Conservation (phyloP, 2,329 filamentous ascomycete species). For the Neofusicoccum parvum region DNA sequence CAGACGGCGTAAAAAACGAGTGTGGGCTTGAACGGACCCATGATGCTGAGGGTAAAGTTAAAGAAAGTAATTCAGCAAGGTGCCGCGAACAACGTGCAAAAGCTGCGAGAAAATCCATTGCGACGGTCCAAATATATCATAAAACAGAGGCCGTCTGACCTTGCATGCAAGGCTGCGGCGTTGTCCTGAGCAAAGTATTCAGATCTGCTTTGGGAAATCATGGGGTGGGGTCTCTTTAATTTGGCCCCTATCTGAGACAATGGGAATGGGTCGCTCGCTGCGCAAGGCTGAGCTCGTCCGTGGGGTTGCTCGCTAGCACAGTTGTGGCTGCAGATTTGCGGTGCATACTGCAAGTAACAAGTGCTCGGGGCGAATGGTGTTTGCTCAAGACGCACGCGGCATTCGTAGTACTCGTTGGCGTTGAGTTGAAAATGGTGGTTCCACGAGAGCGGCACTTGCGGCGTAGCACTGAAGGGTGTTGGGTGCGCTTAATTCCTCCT, state of each 20-base stretch:
- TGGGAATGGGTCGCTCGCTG: not conserved
- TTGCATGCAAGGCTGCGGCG: conserved; percentile 6
- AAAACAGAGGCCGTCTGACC: not conserved
- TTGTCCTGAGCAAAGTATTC: conserved; percentile 10
- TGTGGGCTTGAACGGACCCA: not conserved
- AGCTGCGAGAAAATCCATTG: conserved; percentile 25
- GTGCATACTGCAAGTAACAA: not conserved
- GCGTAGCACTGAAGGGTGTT: not conserved
- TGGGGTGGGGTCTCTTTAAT: conserved; percentile 13
- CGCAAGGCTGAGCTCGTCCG: not conserved
- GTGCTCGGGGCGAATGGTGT: not conserved
- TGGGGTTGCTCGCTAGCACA: not conserved
- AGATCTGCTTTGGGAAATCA: conserved; percentile 19
- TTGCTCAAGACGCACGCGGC: not conserved
- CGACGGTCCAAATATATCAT: conserved; percentile 15
- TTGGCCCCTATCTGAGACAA: conserved; percentile 19
- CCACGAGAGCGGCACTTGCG: not conserved
- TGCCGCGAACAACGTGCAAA: conserved; percentile 26
- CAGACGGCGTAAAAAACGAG: not conserved
- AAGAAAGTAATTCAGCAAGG: conserved; percentile 25
- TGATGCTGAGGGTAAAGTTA: not conserved
- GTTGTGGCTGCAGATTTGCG: not conserved
- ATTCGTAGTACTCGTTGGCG: not conserved
- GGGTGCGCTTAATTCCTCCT: not conserved
- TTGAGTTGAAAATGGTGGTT: not conserved